Base-by-base conservation (phyloP, 805 yeast genomes). In the Hanseniaspora guilliermondii region DNA sequence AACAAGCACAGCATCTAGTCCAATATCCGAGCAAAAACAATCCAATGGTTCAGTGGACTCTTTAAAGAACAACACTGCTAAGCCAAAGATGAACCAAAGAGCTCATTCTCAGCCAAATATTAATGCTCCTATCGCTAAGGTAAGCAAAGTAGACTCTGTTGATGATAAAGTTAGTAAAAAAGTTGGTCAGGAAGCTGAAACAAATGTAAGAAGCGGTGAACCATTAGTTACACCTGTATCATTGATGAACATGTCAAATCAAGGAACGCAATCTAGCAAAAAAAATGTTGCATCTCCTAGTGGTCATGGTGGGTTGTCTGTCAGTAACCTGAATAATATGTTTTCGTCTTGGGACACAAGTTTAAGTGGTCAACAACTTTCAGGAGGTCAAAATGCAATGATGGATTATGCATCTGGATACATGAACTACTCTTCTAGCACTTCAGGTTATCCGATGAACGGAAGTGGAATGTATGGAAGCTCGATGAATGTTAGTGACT, bases 81-180 rank as follows among this genome's bases (percentile, higher is more conserved):
- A 52, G 24, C 55, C 55, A 19, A 52, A 52, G 27, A 25, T 52
- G 37, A 25, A 47, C n/a, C 55, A 52, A 44, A 52, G 55, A 30
- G 48, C 55, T 6, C 22, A 37, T 21, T 52, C 55, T 8, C 55
- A 52, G 16, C 55, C 55, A 21, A 37, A 17, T 9, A 44, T 52
- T 11, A 52, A 45, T 21, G 22, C 44, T 16, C 22, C 24, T 32
- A n/a, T 22, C 19, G 19, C 14, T n/a, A 14, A 27, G 21, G 22
- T 21, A 22, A 44, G 22, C 16, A 52, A 52, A 24, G 14, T 17
- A 3, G 55, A 44, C 0, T 25, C 42, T 22, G 14, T n/a, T 19
- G 38, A 41, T 8, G 22, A 6, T 32, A 32, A 35, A 16, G 8
- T 16, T 12, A 19, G 5, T 16, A 47, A 47, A 19, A 36, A 22